Base-by-base conservation (phyloP, 495 filamentous ascomycete genomes). In the Penicillium malachiteum region DNA sequence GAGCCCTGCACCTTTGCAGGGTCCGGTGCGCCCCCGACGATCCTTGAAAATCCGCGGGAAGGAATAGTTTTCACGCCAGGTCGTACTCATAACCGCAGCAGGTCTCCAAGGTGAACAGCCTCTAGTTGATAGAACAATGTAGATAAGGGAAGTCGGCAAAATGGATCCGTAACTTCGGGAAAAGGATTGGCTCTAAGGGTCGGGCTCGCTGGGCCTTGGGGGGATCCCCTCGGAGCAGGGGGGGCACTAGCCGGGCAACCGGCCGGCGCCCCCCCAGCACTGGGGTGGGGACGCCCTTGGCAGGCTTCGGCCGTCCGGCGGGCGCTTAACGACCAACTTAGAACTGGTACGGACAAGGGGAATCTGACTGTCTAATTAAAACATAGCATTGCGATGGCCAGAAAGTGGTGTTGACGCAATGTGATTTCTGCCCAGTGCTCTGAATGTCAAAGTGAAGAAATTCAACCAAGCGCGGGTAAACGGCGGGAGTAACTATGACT, bases 391-490 rank as follows among this genome's bases (percentile, higher is more conserved):
- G 76, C 74, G 80, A 87, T 86, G 81, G 82, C 78, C 81, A 84
- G 81, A 85, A 85, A 87, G 78, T 84, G 81, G 79, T 87, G 81
- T 86, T 87, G 81, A 87, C 81, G 81, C 81, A 85, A 87, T 87
- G 81, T 87, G 81, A 87, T 87, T 87, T 87, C 84, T 87, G 81
- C 84, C 82, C 80, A 86, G 83, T 87, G 80, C 83, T 85, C 81
- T 86, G 79, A 86, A 85, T 86, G 80, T 79, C 71, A 80, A 78
- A 79, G 77, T 72, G 73, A 79, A 78, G 77, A 74, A 74, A 80
- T 80, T 80, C 73, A 71, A 80, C 68, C 67, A 80, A 78, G 76
- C 76, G 77, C 73, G 69, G 75, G 72, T 80, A 78, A 80, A 80
- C 75, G 76, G 76, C 73, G 71, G 77, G 74, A 78, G 74, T 80